Conservation (phyloP, 2,329 filamentous ascomycete species). For the Capronia epimyces region DNA sequence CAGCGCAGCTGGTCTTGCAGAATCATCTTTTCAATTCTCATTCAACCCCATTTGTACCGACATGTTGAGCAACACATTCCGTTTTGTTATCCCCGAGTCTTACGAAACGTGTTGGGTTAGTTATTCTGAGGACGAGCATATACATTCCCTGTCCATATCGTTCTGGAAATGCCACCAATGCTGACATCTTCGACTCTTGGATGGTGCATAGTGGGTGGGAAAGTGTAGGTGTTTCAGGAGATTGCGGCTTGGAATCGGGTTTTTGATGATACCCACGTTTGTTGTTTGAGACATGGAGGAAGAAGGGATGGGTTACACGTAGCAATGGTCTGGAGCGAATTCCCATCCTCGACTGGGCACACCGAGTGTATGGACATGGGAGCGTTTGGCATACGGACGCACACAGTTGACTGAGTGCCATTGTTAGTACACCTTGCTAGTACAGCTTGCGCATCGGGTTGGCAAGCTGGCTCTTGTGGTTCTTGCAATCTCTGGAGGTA, state of each 20-base stretch:
- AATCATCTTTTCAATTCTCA: not conserved
- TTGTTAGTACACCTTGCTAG: too few species aligned
- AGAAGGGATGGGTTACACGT: conserved; percentile 1
- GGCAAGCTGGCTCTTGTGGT: too few species aligned
- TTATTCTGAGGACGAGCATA: not conserved
- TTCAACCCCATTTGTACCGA: conserved; percentile 4
- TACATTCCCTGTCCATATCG: conserved; percentile 10
- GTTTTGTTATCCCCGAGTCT: conserved; percentile 9
- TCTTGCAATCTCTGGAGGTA: too few species aligned
- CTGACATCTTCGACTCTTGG: conserved; percentile 4
- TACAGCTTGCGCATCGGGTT: too few species aligned
- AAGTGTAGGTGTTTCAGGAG: conserved; percentile 3
- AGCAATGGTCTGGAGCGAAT: not conserved
- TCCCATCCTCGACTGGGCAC: too few species aligned
- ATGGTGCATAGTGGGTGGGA: not conserved
- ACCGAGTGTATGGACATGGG: not conserved
- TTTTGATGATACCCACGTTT: conserved; percentile 21
- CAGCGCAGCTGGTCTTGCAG: conserved; percentile 22
- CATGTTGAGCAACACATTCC: conserved; percentile 5
- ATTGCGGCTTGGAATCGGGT: conserved; percentile 11
- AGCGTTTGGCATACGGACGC: not conserved
- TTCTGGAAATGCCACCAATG: conserved; percentile 21
- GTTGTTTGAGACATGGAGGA: conserved; percentile 1
- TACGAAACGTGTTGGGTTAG: not conserved
- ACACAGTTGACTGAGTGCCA: conserved; percentile 8